Base-by-base conservation (phyloP, 306 rosid species). In the Ormosia semicastrata region DNA sequence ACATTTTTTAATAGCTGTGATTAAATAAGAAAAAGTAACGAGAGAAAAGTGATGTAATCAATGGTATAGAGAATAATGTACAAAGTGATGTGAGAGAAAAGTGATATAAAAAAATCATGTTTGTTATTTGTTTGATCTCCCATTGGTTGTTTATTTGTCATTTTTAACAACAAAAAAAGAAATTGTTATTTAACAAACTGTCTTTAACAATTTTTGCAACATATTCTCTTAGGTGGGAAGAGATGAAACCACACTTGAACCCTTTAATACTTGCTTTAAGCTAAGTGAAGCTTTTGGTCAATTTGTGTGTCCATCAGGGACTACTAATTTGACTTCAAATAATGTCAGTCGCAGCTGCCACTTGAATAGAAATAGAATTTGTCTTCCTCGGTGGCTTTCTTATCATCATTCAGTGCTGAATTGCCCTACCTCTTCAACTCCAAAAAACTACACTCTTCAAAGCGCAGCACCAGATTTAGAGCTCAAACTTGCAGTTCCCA, bases 401-500 rank as follows among this genome's bases (percentile, higher is more conserved):
- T 3, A 14, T 41, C 11, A 74, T 40, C 43, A 57, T 7, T 56
- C 78, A 54, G 5, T 24, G 78, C 40, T 73, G 3, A 74, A 57
- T 58, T 74, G 68, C 57, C 15, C 66, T 40, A 9, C 66, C 54
- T 40, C 67, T 57, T 18, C 34, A 6, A 18, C 64, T 41, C 29
- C 53, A 7, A 0, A 56, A 40, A 58, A 56, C n/a, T 73, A 7
- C 68, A 62, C 68, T 57, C n/a, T 41, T 29, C 56, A 12, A 44
- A 13, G 68, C 52, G 18, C 32, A 40, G 68, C 43, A 32, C 84
- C 78, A 39, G 84, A 89, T 85, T 87, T 89, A 71, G 92, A 89
- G 62, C 92, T 91, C 76, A 89, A 85, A 57, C 91, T 91, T 17
- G 93, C 89, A 0, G 81, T 83, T 3, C 82, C 84, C 9, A 73